Percentiles rank a stretch among this genome's conserved stretches.
Conservation (phyloP, 768 basidiomycete species). For the Lentinula detonsa region DNA sequence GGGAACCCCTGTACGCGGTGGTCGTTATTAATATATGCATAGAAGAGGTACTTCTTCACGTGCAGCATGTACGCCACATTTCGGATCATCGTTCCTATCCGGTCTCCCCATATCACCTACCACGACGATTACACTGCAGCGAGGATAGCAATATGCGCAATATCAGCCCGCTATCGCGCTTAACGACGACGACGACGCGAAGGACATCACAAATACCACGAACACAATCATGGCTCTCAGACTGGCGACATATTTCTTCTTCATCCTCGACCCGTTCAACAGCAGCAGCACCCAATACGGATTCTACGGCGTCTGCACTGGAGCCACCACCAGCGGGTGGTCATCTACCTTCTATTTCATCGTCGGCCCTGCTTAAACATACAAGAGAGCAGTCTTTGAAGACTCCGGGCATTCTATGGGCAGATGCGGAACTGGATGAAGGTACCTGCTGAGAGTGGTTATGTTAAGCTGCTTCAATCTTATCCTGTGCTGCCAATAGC, state of each 20-base stretch:
- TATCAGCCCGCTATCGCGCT: neutral
- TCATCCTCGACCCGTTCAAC: neutral
- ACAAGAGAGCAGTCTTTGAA: slow-evolving; percentile 69
- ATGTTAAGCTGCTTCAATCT: slow-evolving; percentile 23
- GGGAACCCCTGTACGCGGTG: no score
- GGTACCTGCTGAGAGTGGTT: neutral
- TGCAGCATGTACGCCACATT: neutral
- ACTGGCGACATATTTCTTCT: neutral
- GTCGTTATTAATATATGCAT: no score
- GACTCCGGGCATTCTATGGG: slow-evolving; percentile 69
- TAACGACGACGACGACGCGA: neutral
- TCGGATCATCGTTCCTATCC: neutral
- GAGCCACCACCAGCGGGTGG: slow-evolving; percentile 79
- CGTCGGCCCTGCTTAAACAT: slow-evolving; percentile 54
- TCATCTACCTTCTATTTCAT: slow-evolving; percentile 66
- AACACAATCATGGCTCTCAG: neutral
- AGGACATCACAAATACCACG: neutral
- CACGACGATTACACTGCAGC: neutral
- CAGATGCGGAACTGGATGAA: slow-evolving; percentile 46
- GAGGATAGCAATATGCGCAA: neutral
- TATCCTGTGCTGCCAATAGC: neutral
- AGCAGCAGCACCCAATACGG: neutral
- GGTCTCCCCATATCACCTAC: neutral
- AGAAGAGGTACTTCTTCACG: no score
- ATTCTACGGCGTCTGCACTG: slow-evolving; percentile 14